Evolutionary conservation across 2,329 filamentous ascomycete species (phyloP).

Genomic region (Triangularia verruculosa): DNA sequence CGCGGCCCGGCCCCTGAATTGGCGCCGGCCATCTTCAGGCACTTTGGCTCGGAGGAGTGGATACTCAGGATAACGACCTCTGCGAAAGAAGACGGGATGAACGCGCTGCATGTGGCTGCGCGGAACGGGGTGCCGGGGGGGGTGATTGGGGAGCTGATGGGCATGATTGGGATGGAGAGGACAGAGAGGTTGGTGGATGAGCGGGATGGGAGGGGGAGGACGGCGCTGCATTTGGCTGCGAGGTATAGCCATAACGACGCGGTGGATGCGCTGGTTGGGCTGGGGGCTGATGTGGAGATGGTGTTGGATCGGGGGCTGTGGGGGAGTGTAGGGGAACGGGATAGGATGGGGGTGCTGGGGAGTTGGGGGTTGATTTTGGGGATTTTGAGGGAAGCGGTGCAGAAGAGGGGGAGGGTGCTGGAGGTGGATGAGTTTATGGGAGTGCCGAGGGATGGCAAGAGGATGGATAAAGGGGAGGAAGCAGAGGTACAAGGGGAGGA

Average conservation of each 20-base stretch:
- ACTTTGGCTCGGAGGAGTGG: not conserved
- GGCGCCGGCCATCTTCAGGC: not conserved
- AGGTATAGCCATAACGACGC: conserved; percentile 2
- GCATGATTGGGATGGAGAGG: not conserved
- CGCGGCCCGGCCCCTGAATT: conserved; percentile 17
- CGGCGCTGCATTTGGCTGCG: conserved; percentile 15
- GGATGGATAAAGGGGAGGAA: not conserved
- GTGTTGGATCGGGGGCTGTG: conserved; percentile 4
- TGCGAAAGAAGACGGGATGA: not conserved
- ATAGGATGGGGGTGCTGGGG: conserved; percentile 5
- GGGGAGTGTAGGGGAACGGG: not conserved
- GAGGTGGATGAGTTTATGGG: not conserved
- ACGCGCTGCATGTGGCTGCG: not conserved
- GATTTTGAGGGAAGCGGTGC: not conserved
- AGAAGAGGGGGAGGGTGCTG: not conserved
- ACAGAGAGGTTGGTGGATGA: conserved; percentile 3
- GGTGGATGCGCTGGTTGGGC: conserved; percentile 6
- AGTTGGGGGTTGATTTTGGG: not conserved
- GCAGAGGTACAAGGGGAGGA: not conserved
- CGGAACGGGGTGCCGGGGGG: not conserved
- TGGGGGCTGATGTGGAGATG: not conserved
- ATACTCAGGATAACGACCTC: not conserved
- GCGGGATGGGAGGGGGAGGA: conserved; percentile 14
- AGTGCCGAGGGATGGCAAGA: not conserved
- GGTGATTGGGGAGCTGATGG: not conserved